Percentiles rank a stretch among this genome's conserved stretches.
Conservation (phyloP, 2,329 filamentous ascomycete genomes). For the Fusarium vanettenii region DNA sequence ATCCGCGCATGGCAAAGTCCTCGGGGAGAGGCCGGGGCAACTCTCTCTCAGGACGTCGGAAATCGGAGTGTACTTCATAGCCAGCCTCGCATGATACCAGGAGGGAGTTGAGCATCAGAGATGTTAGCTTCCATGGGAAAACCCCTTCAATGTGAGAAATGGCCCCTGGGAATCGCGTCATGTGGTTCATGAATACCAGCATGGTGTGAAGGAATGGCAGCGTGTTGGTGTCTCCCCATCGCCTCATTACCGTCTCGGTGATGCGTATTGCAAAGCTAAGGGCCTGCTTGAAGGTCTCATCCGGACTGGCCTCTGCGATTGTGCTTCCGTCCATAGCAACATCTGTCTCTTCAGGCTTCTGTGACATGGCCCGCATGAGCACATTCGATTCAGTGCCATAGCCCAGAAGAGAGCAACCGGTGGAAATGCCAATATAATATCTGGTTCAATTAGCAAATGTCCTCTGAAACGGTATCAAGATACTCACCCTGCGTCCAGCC, state of each 20-base stretch:
- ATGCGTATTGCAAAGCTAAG: slow-evolving; percentile 57
- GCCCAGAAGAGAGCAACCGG: slow-evolving; percentile 48
- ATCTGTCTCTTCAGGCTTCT: slow-evolving; percentile 44
- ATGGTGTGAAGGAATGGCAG: slow-evolving; percentile 72
- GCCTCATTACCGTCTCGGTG: slow-evolving; percentile 59
- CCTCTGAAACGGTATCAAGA: background rate
- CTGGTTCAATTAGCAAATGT: slow-evolving; percentile 29
- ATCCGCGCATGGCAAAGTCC: slow-evolving; percentile 74
- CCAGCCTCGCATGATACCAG: slow-evolving; percentile 42
- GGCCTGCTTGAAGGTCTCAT: slow-evolving; percentile 49
- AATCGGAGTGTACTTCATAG: slow-evolving; percentile 55
- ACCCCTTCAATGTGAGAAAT: slow-evolving; percentile 56
- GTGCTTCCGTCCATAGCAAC: slow-evolving; percentile 37
- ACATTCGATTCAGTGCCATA: slow-evolving; percentile 57
- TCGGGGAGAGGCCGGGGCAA: slow-evolving; percentile 71
- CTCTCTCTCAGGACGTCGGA: slow-evolving; percentile 59
- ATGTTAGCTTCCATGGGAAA: slow-evolving; percentile 64
- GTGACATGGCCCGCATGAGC: slow-evolving; percentile 55
- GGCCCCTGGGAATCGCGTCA: slow-evolving; percentile 55
- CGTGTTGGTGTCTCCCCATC: slow-evolving; percentile 68
- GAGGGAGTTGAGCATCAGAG: slow-evolving; percentile 53
- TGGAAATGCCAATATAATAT: slow-evolving; percentile 49
- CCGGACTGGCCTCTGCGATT: slow-evolving; percentile 37
- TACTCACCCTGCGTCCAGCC: slow-evolving; percentile 61
- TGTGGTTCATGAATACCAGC: slow-evolving; percentile 67